Evolutionary conservation across 208 protist species (phyloP).

Genomic region (Novymonas esmeraldas): DNA sequence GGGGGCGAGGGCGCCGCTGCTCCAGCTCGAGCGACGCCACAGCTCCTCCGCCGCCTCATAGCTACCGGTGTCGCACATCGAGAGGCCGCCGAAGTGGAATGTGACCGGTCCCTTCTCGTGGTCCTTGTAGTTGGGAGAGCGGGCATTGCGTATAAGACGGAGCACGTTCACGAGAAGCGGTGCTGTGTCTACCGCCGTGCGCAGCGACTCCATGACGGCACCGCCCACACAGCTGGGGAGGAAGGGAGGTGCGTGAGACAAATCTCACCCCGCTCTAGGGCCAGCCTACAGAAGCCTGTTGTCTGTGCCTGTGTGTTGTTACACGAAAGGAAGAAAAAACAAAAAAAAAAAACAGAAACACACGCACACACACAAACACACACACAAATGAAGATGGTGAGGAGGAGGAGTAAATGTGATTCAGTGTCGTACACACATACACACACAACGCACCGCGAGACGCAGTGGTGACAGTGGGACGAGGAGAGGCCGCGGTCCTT

Average conservation of each 20-base stretch:
- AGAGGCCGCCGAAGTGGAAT: conserved; percentile 49
- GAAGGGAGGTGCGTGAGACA: neutral
- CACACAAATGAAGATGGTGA: no score
- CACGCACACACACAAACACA: no score
- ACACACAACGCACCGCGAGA: no score
- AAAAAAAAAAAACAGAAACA: neutral
- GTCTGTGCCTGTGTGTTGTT: no score
- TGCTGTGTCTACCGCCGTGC: conserved; percentile 34
- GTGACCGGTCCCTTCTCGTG: conserved; percentile 27
- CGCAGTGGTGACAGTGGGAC: no score
- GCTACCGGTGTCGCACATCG: conserved; percentile 38
- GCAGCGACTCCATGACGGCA: conserved; percentile 20
- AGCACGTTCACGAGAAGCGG: conserved; percentile 53
- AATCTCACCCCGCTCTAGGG: no score
- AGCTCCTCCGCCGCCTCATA: conserved; percentile 41
- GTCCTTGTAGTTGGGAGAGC: conserved; percentile 35
- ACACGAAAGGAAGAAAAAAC: neutral
- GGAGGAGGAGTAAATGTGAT: no score
- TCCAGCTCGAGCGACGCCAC: conserved; percentile 25
- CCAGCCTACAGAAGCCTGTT: no score
- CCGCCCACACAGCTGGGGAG: neutral
- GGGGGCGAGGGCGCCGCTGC: neutral
- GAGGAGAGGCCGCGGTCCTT: no score
- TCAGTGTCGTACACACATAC: no score
- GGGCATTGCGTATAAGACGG: conserved; percentile 51